Percentiles rank a stretch among this genome's conserved stretches.
These are phyloP conservation scores for Suillus clintonianus DNA, from an alignment of 768 basidiomycete genomes.

Conservation along the genomic window DNA sequence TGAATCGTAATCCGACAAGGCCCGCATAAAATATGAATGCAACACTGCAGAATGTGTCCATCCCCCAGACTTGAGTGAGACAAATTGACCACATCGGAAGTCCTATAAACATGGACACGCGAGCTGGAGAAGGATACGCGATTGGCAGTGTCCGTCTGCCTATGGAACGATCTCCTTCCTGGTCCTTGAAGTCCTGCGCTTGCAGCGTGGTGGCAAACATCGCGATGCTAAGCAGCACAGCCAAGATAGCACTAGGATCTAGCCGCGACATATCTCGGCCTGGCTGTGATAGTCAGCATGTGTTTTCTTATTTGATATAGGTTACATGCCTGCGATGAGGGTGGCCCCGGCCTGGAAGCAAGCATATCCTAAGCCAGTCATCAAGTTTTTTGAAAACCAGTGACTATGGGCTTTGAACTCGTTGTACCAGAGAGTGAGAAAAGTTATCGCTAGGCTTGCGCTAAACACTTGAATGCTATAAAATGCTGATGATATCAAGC, in stretches of 20 bases:
- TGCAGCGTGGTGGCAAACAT: constrained; percentile 40
- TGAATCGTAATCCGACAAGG: constrained; percentile 26
- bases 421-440: constrained; percentile 31
- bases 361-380: constrained; percentile 39
- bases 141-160: constrained; percentile 48
- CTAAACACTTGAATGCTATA: constrained; percentile 8
- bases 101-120: constrained; percentile 25
- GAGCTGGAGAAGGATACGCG: constrained; percentile 36
- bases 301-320: not conserved
- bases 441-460: constrained; percentile 25
- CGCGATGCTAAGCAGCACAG: constrained; percentile 30
- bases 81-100: constrained; percentile 33
- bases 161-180: constrained; percentile 40
- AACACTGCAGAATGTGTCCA: constrained; percentile 26
- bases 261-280: constrained; percentile 24
- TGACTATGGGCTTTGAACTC: constrained; percentile 25
- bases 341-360: constrained; percentile 41
- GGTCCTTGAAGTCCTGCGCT: constrained; percentile 41
- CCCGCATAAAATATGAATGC: constrained; percentile 27
- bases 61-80: constrained; percentile 25
- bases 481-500: constrained; percentile 37
- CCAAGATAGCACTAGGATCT: constrained; percentile 28
- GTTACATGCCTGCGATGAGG: constrained; percentile 34
- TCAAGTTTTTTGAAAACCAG: constrained; percentile 35
- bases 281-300: constrained; percentile 13